Evolutionary conservation across 345 rosid species (phyloP), one percentile per base, ranked within the genome.

Genomic region (Arabidopsis arenosa): DNA sequence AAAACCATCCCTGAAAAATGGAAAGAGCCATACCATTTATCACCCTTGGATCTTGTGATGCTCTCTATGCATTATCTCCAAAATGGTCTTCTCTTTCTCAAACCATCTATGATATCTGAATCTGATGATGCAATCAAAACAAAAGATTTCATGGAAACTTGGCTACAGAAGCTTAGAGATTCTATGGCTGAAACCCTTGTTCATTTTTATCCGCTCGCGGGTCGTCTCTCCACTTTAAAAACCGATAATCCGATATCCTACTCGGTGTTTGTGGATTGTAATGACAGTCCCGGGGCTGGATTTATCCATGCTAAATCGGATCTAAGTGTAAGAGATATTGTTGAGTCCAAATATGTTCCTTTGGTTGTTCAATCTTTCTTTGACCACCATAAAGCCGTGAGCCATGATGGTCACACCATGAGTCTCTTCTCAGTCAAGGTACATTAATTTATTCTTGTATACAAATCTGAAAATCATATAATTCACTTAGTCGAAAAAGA

Each of bases 151-250:
- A 83, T 87, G 75, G 43, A 28, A 12, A 47, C 80, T 74, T 63
- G 74, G 63, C 36, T 88, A 28, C 80, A 76, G 4, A 36, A 57
- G 68, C 87, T 93, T 40, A 80, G 84, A 74, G 72, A 67, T 17
- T 93, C 95, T 52, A 83, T 88, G 5, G 78, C 92, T 9, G 49
- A 66, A 17, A 73, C 91, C 54, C 97, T 91, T 0, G 77, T 81
- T 52, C 87, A 89, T 74, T 89, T 85, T 83, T 89, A 88, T 69
- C 97, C 93, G 0, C 86, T 91, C 0, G 78, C 92, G 0, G 93
- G 98, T 63, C 88, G 97, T 4, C 81, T 91, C 3, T 86, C 89
- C 0, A 58, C 73, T 10, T 17, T 4, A 4, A 70, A 28, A 45
- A 66, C 52, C 5, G 70, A 80, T 0, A 62, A 73, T 76, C 84